A percentile compares a stretch with the other conserved stretches of the same genome.
Evolutionary conservation across 805 yeast species (phyloP).

Genomic region (Kazachstania psychrophila): DNA sequence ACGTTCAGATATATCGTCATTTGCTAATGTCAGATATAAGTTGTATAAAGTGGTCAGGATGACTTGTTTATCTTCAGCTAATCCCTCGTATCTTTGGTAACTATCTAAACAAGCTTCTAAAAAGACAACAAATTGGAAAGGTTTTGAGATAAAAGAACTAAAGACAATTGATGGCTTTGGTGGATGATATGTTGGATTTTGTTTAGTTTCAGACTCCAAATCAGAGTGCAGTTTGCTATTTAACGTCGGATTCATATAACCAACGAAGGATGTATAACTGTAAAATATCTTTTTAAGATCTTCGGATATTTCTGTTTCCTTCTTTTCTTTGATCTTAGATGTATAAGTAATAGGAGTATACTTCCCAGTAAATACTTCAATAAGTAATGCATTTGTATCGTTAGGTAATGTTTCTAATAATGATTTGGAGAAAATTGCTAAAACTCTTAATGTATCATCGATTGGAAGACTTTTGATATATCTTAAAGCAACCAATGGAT

Average conservation of each 20-base stretch:
- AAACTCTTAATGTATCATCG: constrained; percentile 66
- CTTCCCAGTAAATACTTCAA: constrained; percentile 82
- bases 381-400: constrained; percentile 72
- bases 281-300: constrained; percentile 32
- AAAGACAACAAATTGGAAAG: constrained; percentile 82
- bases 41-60: constrained; percentile 74
- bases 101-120: constrained; percentile 83
- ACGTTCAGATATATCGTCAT: constrained; percentile 30
- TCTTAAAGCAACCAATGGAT: constrained; percentile 48
- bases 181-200: constrained; percentile 68
- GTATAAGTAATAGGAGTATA: constrained; percentile 40
- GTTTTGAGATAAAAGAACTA: constrained; percentile 76
- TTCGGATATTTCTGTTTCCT: not conserved
- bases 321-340: not conserved
- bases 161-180: constrained; percentile 85
- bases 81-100: constrained; percentile 67
- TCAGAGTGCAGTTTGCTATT: constrained; percentile 4
- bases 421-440: constrained; percentile 55
- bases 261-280: constrained; percentile 50
- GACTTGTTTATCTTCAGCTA: constrained; percentile 56
- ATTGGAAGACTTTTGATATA: constrained; percentile 62
- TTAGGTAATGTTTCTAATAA: constrained; percentile 63
- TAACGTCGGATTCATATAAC: constrained; percentile 37
- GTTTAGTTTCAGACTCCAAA: constrained; percentile 11
- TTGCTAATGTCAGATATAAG: constrained; percentile 59